Conservation (phyloP, 768 basidiomycete genomes). For the Leccinum variicolor region DNA sequence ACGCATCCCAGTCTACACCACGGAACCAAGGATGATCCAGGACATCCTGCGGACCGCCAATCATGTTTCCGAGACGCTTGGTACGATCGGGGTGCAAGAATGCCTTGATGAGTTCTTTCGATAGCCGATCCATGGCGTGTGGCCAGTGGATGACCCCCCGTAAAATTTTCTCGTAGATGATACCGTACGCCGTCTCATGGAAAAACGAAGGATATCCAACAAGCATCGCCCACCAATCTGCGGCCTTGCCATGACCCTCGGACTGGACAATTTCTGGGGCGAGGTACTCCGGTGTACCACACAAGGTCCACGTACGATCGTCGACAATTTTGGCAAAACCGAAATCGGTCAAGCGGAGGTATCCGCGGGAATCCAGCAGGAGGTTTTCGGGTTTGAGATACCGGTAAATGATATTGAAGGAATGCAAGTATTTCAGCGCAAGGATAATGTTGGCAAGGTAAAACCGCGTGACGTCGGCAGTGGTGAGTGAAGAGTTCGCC, state of each 20-base stretch:
- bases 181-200: conserved; percentile 93
- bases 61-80: conserved; percentile 90
- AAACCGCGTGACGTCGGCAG: conserved; percentile 96
- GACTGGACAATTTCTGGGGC: conserved; percentile 96
- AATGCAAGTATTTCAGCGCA: conserved; percentile 91
- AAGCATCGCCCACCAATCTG: conserved; percentile 99
- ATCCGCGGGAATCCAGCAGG: conserved; percentile 90
- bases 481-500: conserved; percentile 97
- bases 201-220: conserved; percentile 99
- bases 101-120: conserved; percentile 81
- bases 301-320: conserved; percentile 97
- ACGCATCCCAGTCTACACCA: conserved; percentile 89
- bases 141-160: conserved; percentile 89
- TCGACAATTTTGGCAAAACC: conserved; percentile 98
- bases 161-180: conserved; percentile 92
- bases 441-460: conserved; percentile 96
- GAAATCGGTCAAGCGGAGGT: conserved; percentile 94
- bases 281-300: conserved; percentile 94
- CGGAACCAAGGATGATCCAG: conserved; percentile 93
- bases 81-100: conserved; percentile 91
- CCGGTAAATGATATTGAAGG: conserved; percentile 96
- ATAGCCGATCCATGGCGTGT: conserved; percentile 82
- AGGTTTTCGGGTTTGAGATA: conserved; percentile 99
- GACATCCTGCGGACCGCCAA: conserved; percentile 88
- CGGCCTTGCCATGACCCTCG: conserved; percentile 96